Base-by-base conservation (phyloP, 306 rosid species). In the Canavalia ensiformis region DNA sequence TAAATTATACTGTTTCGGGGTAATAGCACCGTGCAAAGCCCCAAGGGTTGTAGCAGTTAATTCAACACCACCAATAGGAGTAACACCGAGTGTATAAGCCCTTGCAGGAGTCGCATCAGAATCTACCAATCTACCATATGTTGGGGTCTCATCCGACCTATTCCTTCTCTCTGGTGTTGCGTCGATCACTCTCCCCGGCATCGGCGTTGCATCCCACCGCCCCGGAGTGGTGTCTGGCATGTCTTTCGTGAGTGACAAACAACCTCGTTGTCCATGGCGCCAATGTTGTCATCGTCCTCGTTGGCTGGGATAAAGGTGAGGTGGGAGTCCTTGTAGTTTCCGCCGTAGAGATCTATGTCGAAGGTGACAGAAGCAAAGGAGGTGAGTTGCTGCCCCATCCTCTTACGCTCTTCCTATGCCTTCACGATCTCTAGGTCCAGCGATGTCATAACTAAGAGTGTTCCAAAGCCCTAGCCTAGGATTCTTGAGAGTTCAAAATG, bases 401-500 rank as follows among this genome's bases (percentile, higher is more conserved):
- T 91, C 82, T 62, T 83, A 0, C 82, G 81, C 52, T 94, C 98
- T 44, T 94, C 97, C 84, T 94, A 97, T 13, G 97, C 90, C 79
- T 88, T 95, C 28, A 91, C 95, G n/a, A 95, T 92, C 81, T 94
- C 95, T 0, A 87, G 84, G 77, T 92, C 97, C 52, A 67, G 0
- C 11, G 88, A 77, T 33, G 78, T 79, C 90, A 87, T 87, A 44
- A 0, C 74, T 44, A 12, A 4, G 7, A 3, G 2, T 18, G 31
- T 57, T 31, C 63, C 37, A 37, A 80, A 80, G 60, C 78, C 84
- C 84, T 80, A 71, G 6, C 34, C 45, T 8, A 68, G 56, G 9
- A 41, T 68, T 45, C 10, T 7, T 1, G 37, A 66, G 31, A 6
- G 6, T 68, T 45, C 10, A 52, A 47, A 18, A 18, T 18, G 25